Percentiles rank a stretch among this genome's conserved stretches.
These are phyloP conservation scores for Cyclotella baltica DNA, from an alignment of 108 stramenopile species.

Conservation along the genomic window DNA sequence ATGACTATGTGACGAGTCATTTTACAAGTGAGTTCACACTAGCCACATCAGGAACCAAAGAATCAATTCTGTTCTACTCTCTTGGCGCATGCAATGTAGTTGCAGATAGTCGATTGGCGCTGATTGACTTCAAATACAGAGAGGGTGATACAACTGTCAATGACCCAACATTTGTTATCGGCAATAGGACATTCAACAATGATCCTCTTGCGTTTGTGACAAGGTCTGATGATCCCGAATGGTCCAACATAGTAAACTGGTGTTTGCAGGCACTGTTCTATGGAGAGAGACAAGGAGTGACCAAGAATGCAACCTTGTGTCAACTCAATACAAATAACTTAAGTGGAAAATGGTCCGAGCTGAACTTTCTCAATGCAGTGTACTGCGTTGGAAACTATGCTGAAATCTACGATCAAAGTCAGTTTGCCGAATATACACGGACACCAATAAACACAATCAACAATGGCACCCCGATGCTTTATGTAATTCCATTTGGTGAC, in stretches of 20 bases:
- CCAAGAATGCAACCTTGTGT: constrained; percentile 18
- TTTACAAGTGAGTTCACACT: constrained; percentile 9
- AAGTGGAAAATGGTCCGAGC: constrained; percentile 4
- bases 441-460: constrained; percentile 43
- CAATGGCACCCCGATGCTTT: constrained; percentile 57
- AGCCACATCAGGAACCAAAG: neutral
- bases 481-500: constrained; percentile 58
- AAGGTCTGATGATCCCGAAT: constrained; percentile 29
- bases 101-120: neutral
- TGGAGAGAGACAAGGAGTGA: constrained; percentile 54
- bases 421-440: constrained; percentile 22
- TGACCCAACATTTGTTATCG: neutral
- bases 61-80: neutral
- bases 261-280: constrained; percentile 49
- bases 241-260: constrained; percentile 60
- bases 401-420: constrained; percentile 39
- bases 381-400: constrained; percentile 66
- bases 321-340: neutral
- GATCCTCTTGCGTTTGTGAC: constrained; percentile 37
- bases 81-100: constrained; percentile 32
- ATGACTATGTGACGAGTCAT: constrained; percentile 10
- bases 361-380: constrained; percentile 50
- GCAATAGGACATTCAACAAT: constrained; percentile 14
- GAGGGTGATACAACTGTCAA: neutral
- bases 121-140: neutral